Base-by-base conservation (phyloP, 2,329 filamentous ascomycete species). In the Fusarium agapanthi region DNA sequence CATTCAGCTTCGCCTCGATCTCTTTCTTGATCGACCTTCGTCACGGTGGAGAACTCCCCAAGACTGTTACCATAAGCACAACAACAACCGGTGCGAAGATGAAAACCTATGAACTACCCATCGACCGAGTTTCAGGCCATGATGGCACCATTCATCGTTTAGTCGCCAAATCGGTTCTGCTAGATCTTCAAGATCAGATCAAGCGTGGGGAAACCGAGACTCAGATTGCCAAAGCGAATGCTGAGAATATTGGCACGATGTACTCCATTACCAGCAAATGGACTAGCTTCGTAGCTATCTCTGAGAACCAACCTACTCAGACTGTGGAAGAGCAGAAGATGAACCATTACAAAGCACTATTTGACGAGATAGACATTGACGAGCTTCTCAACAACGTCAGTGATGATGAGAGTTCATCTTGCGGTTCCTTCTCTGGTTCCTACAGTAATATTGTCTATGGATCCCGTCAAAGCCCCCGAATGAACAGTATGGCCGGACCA, bases 1-100 rank as follows among this genome's bases (percentile, higher is more conserved):
- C 57, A 1, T 61, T 61, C 12, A 43, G 18, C 7, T 61, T 61
- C 6, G 16, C 22, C 15, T 43, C 57, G 0, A 35, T 43, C 1
- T 61, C 7, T 2, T 61, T 61, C 37, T 16, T 61, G 15, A 12
- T 55, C 16, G 26, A 43, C 1, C 16, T 55, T 10, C 26, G 26
- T 1, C 12, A 24, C 0, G 37, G 12, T 0, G 26, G 12, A 0
- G 0, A 7, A 0, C 8, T 37, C 0, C 56, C 57, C 4, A 13
- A 30, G 1, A 1, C 5, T 12, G 12, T 35, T 0, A 37, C 47
- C 1, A 43, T 61, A 18, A 54, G 0, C 12, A 55, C 28, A 9
- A 61, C 47, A 1, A 55, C 47, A 0, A 1, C 12, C 0, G 30
- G n/a, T 0, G 30, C 47, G 0, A 61, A 55, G 20, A 28, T 11